A percentile compares a stretch with the other conserved stretches of the same genome.
These are phyloP conservation scores for Jamesozyma spencerorum DNA, from an alignment of 805 yeast species.

Conservation along the genomic window DNA sequence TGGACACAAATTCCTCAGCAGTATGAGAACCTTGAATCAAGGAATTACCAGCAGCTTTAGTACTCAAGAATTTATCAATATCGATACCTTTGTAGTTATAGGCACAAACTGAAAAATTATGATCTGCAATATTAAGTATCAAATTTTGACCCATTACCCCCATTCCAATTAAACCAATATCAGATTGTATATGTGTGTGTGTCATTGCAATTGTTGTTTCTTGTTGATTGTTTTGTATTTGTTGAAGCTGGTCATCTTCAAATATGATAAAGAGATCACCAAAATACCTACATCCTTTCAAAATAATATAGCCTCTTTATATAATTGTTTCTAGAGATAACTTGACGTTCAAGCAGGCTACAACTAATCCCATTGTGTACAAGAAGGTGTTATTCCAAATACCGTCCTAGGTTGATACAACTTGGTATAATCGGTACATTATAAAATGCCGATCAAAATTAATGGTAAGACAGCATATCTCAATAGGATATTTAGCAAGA, in stretches of 20 bases:
- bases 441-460: too few relatives aligned
- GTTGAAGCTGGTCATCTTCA: not conserved
- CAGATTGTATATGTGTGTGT: slow-evolving; percentile 35
- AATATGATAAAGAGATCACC: not conserved
- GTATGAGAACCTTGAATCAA: slow-evolving; percentile 94
- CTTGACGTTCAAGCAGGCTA: too few relatives aligned
- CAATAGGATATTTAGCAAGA: too few relatives aligned
- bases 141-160: slow-evolving; percentile 99
- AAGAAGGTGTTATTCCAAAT: too few relatives aligned
- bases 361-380: too few relatives aligned
- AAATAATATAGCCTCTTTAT: not conserved
- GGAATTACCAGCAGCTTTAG: slow-evolving; percentile 90
- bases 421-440: too few relatives aligned
- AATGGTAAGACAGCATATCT: too few relatives aligned
- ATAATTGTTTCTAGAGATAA: too few relatives aligned
- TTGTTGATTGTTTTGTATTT: not conserved
- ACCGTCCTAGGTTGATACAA: too few relatives aligned
- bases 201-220: not conserved
- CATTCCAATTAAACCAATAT: slow-evolving; percentile 96
- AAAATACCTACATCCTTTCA: not conserved
- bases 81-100: slow-evolving; percentile 77
- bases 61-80: slow-evolving; percentile 72
- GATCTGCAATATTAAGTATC: slow-evolving; percentile 96
- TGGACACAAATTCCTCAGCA: slow-evolving; percentile 73
- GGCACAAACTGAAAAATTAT: slow-evolving; percentile 96